Base-by-base conservation (phyloP, 228 moss, liverwort and hornwort species). In the Sphagnum fallax region DNA sequence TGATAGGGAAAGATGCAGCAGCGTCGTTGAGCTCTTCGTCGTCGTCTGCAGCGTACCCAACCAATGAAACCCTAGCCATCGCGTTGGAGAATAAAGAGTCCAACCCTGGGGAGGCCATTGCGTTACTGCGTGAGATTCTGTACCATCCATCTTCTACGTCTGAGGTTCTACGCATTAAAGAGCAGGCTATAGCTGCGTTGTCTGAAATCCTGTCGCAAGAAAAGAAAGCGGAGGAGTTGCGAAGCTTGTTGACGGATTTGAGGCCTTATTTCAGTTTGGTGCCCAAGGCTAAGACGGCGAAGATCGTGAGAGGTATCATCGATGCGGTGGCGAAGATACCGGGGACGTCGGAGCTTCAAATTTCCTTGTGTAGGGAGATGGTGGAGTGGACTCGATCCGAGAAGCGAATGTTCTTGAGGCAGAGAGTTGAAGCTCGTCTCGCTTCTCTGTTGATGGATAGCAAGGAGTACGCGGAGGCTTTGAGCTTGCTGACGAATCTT, bases 291-390 rank as follows among this genome's bases (percentile, higher is more conserved):
- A 96, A 96, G 80, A 96, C 92, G 6, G 92, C 95, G 49, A 96
- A 92, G 83, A 91, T 96, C 16, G 92, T 96, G 51, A 71, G 95
- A 53, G 89, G 92, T n/a, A 88, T 96, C 67, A 96, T 96, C 61
- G 92, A 96, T 75, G 91, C 92, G 0, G 95, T 96, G 50, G 92
- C 95, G 4, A 92, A 92, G 83, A 96, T 96, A 50, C 91, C 95
- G 0, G 88, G 84, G 7, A 92, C 95, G 0, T 82, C 89, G 11
- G 84, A 86, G 65, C 81, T 96, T 76, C 92, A 96, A 67, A 96
- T 96, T 75, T 91, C 95, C 0, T 58, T 96, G 70, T 96, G 95
- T 71, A 78, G 92, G 53, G 92, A 92, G 67, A 92, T 96, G 95
- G 95, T 96, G 67, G 92, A 91, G 70, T 92, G 92, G 95, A 96